These are phyloP conservation scores for Hemileia vastatrix DNA, from an alignment of 1,284 basidiomycete species.

Conservation along the genomic window DNA sequence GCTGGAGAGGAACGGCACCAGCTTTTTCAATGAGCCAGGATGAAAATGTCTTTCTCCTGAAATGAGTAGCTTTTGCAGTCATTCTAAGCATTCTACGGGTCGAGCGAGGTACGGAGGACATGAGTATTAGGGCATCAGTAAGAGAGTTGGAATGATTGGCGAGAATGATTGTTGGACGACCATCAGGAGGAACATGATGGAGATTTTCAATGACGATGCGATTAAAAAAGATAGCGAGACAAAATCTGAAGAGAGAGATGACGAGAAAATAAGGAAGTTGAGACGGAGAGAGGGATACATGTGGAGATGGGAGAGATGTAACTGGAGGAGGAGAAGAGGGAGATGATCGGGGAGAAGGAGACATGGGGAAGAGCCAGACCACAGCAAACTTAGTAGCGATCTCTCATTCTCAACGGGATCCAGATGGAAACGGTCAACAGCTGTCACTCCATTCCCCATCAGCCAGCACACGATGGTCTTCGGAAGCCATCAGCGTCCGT, in stretches of 20 bases:
- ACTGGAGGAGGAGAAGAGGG: too few relatives aligned
- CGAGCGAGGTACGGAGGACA: constrained; percentile 39
- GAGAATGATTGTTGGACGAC: constrained; percentile 61
- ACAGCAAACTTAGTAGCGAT: too few relatives aligned
- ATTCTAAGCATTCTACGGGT: constrained; percentile 66
- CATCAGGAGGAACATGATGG: constrained; percentile 58
- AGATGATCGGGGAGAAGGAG: too few relatives aligned
- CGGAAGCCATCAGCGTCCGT: too few relatives aligned
- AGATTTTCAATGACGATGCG: constrained; percentile 73
- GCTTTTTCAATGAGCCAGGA: constrained; percentile 78
- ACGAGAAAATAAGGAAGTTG: constrained; percentile 17
- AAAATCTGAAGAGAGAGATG: constrained; percentile 56
- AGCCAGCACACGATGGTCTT: too few relatives aligned
- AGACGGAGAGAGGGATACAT: too few relatives aligned
- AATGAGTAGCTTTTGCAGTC: constrained; percentile 68
- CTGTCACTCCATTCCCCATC: too few relatives aligned
- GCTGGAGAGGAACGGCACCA: constrained; percentile 67
- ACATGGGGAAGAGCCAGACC: too few relatives aligned
- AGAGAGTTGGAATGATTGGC: constrained; percentile 74
- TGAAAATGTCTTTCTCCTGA: constrained; percentile 67
- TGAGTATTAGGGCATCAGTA: constrained; percentile 61
- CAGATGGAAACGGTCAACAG: too few relatives aligned
- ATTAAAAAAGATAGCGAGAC: constrained; percentile 76
- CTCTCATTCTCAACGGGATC: too few relatives aligned
- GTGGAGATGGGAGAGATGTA: too few relatives aligned